Conservation (phyloP, 2,329 filamentous ascomycete species). For the Metarhizium anisopliae region DNA sequence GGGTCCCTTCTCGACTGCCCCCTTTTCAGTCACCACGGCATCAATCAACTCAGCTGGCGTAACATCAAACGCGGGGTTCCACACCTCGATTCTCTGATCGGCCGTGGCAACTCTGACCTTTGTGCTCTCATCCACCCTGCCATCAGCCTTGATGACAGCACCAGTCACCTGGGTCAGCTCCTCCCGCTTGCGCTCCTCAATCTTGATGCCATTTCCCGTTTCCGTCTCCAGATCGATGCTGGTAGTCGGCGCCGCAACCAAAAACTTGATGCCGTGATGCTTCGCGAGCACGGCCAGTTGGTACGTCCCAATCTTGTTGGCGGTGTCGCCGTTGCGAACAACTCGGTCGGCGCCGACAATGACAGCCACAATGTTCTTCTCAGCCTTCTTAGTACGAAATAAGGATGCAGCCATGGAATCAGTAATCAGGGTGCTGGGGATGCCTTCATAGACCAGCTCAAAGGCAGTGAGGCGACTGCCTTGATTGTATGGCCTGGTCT, state of each 20-base stretch:
- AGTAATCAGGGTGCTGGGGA: conserved; percentile 84
- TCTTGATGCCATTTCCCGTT: conserved; percentile 72
- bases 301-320: conserved; percentile 98
- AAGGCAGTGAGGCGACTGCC: conserved; percentile 91
- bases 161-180: conserved; percentile 84
- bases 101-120: conserved; percentile 74
- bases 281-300: conserved; percentile 81
- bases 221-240: conserved; percentile 81
- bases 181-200: conserved; percentile 73
- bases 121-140: conserved; percentile 50
- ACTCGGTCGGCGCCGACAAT: conserved; percentile 94
- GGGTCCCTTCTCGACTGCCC: conserved; percentile 68
- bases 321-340: conserved; percentile 92
- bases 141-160: conserved; percentile 56
- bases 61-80: conserved; percentile 97
- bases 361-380: conserved; percentile 69
- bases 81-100: conserved; percentile 69
- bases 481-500: conserved; percentile 97
- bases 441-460: conserved; percentile 88
- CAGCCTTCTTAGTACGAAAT: conserved; percentile 52
- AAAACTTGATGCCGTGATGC: conserved; percentile 83
- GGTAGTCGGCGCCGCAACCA: conserved; percentile 89
- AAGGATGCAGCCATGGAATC: conserved; percentile 95
- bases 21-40: conserved; percentile 86
- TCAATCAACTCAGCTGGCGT: conserved; percentile 86